Conservation (phyloP, 148 eudicot genomes). For the Chenopodium berlandieri region DNA sequence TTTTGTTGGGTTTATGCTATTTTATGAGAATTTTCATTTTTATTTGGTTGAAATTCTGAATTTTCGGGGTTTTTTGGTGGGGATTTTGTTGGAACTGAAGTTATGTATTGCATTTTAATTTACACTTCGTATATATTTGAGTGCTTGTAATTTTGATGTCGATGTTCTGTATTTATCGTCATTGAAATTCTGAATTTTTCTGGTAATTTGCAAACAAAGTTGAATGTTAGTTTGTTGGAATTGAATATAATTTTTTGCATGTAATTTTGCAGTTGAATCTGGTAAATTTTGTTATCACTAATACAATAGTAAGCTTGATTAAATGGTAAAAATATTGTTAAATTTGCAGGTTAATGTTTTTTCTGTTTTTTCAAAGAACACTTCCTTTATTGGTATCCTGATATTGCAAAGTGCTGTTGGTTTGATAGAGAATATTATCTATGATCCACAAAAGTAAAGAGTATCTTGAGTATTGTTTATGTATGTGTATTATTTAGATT, state of each 20-base stretch:
- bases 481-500: neutral
- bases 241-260: conserved; percentile 1
- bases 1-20: neutral
- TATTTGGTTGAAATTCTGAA: neutral
- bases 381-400: neutral
- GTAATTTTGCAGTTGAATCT: neutral
- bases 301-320: neutral
- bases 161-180: too few relatives aligned
- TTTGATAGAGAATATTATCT: conserved; percentile 5
- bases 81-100: neutral
- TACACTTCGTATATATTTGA: too few relatives aligned
- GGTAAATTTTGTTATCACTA: neutral
- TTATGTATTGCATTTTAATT: too few relatives aligned
- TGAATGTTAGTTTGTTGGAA: neutral
- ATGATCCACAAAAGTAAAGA: neutral
- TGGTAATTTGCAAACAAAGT: neutral
- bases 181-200: conserved; percentile 3
- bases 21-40: neutral
- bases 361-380: neutral
- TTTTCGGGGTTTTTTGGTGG: neutral
- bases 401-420: neutral
- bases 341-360: neutral
- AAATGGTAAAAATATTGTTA: neutral
- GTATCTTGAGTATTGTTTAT: neutral
- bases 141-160: neutral